Base-by-base conservation (phyloP, 768 basidiomycete species). In the Hericium alpestre region DNA sequence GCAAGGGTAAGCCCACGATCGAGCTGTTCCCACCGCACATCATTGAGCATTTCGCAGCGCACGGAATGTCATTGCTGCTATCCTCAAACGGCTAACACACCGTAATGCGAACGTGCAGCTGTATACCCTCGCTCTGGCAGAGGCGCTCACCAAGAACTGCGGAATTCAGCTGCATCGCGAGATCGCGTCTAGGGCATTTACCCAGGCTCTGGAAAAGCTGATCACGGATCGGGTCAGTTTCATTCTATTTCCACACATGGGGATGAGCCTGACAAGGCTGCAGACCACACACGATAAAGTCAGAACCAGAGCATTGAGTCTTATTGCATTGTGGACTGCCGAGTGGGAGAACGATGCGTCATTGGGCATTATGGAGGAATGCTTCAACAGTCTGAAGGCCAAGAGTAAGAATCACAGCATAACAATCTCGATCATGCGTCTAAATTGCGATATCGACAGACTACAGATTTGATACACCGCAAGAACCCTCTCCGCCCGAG, bases 51-150 rank as follows among this genome's bases (percentile, higher is more conserved):
- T 47, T 52, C n/a, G n/a, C 72, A 97, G 95, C 11, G 92, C 95
- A 9, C 87, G 87, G 55, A 83, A 87, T 63, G 90, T 90, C 56
- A 80, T 94, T 59, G 84, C 86, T 12, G 80, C 95, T 0, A 66
- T 96, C 37, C 77, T 93, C 65, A 97, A 94, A 71, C 90, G 96
- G 4, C 78, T 99, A 2, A 79, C 87, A 10, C 96, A 99, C 71
- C 83, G 96, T 18, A 96, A 90, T 68, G 88, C 96, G 2, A 99
- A 95, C 63, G 96, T 99, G 2, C 96, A 99, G 72, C 80, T 97
- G 1, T 97, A 94, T 66, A 81, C 95, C 5, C 81, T 99, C 4
- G 82, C 90, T 1, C 78, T 98, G 16, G 79, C 86, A 2, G 95
- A 97, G 66, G 81, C 93, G 0, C 77, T 99, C 11, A 84, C 86